Evolutionary conservation across 208 protist species (phyloP), one percentile per base, ranked within the genome.

Genomic region (Sergeia podlipaevii): DNA sequence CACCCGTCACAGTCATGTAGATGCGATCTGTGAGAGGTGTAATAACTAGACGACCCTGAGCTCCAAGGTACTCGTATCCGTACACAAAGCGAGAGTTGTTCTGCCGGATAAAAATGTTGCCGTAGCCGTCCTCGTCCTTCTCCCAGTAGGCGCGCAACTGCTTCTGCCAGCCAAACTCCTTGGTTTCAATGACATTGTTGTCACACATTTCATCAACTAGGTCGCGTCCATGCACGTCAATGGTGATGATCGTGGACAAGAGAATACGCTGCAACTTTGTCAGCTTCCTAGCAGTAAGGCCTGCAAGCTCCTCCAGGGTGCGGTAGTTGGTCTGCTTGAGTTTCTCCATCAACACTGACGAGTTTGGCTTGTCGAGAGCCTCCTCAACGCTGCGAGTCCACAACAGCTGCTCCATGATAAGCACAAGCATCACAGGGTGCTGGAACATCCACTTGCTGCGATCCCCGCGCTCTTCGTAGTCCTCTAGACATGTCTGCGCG

Each of bases 41-140:
- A 54, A 98, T 98, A 44, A 99, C 98, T 20, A 99, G 85, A 26
- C 98, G 88, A 13, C 90, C 86, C 37, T 96, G 85, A 18, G 89
- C 87, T 24, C 98, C 98, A 27, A 98, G 85, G 71, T 99, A 99
- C 75, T 99, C 98, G 70, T 99, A 99, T 26, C 97, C 97, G 80
- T 98, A 99, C 17, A 87, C 76, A 68, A 99, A 98, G 6, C 77
- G 65, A 39, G 95, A 92, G 73, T 98, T 98, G 79, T 95, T 96
- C 83, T 98, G 94, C 7, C 88, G 70, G 27, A 98, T 95, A 53
- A 98, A 93, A 23, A 95, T 87, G 54, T 98, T 96, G 44, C 96
- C 93, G 33, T 85, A 65, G 38, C 95, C 93, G 58, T 91, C 84
- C 58, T 73, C 65, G 62, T 93, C 83, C 51, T 88, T 76, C 53